These are phyloP conservation scores for Amanita molliuscula DNA, from an alignment of 768 basidiomycete species.

Conservation along the genomic window DNA sequence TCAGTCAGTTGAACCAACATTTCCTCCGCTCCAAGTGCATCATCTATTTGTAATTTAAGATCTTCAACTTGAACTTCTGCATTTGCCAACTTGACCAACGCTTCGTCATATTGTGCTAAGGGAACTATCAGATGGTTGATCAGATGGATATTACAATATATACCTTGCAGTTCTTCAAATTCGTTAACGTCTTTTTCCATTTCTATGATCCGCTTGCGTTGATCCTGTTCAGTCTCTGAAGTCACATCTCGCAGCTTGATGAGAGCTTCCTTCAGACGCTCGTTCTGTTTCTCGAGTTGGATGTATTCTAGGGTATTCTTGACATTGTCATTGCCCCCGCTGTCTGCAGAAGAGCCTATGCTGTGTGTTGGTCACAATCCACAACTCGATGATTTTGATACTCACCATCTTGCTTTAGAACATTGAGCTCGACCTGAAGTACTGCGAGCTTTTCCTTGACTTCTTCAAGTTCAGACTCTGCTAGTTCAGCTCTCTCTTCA, in stretches of 20 bases:
- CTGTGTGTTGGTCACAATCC: slow-evolving; percentile 3
- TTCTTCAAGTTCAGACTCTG: slow-evolving; percentile 70
- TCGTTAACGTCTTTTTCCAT: slow-evolving; percentile 82
- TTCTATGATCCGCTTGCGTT: slow-evolving; percentile 68
- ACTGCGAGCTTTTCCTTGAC: slow-evolving; percentile 70
- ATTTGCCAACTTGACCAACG: slow-evolving; percentile 72
- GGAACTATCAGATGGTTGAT: background rate
- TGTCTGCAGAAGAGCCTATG: slow-evolving; percentile 9
- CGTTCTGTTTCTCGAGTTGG: slow-evolving; percentile 96
- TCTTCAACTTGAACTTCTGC: slow-evolving; percentile 91
- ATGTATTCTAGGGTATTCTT: slow-evolving; percentile 60
- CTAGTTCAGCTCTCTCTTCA: slow-evolving; percentile 81
- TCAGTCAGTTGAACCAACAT: slow-evolving; percentile 94
- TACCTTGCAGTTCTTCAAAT: slow-evolving; percentile 76
- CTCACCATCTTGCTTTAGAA: slow-evolving; percentile 50
- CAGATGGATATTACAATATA: background rate
- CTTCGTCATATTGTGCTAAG: slow-evolving; percentile 72
- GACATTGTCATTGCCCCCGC: slow-evolving; percentile 21
- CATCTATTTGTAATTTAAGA: slow-evolving; percentile 89
- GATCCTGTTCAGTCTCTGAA: slow-evolving; percentile 79
- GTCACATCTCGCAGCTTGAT: slow-evolving; percentile 85
- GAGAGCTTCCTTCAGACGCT: slow-evolving; percentile 89
- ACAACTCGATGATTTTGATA: slow-evolving; percentile 10
- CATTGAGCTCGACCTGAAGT: slow-evolving; percentile 74
- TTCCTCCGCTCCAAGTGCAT: slow-evolving; percentile 91